These are phyloP conservation scores for Chaetomium sp. DNA, from an alignment of 2,329 filamentous ascomycete genomes.

Conservation along the genomic window DNA sequence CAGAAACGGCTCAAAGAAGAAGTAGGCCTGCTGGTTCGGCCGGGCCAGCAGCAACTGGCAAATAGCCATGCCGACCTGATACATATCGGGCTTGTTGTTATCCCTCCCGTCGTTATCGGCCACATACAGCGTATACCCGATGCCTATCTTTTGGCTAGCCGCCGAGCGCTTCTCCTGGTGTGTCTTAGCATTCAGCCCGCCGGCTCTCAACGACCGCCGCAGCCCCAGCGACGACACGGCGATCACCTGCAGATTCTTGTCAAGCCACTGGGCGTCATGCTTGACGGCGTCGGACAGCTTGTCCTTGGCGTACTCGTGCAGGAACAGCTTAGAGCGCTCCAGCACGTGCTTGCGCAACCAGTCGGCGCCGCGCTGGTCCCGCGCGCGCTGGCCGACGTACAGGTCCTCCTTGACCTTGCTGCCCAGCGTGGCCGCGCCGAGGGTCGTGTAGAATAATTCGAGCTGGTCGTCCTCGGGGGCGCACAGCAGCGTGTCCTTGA, in stretches of 20 bases:
- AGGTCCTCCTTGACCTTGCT: slow-evolving; percentile 72
- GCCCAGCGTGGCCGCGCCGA: slow-evolving; percentile 73
- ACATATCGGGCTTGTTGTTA: slow-evolving; percentile 65
- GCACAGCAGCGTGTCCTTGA: slow-evolving; percentile 76
- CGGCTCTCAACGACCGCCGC: slow-evolving; percentile 66
- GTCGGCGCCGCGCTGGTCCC: slow-evolving; percentile 62
- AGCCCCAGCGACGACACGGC: slow-evolving; percentile 73
- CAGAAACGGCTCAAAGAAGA: slow-evolving; percentile 86
- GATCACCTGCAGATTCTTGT: slow-evolving; percentile 73
- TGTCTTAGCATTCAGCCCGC: slow-evolving; percentile 44
- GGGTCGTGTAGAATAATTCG: slow-evolving; percentile 74
- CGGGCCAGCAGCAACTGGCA: slow-evolving; percentile 73
- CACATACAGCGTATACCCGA: slow-evolving; percentile 66
- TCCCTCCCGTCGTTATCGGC: slow-evolving; percentile 46
- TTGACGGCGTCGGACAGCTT: slow-evolving; percentile 64
- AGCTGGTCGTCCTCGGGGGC: slow-evolving; percentile 85
- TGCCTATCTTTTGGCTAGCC: slow-evolving; percentile 50
- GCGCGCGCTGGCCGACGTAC: slow-evolving; percentile 58
- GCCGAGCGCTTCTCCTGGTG: slow-evolving; percentile 72
- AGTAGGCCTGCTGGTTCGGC: slow-evolving; percentile 80
- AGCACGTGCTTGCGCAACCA: slow-evolving; percentile 74
- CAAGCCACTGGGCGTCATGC: slow-evolving; percentile 84
- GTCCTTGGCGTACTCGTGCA: slow-evolving; percentile 69
- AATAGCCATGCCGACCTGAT: slow-evolving; percentile 84
- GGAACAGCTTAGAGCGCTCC: slow-evolving; percentile 82